Percentiles rank a stretch among this genome's conserved stretches.
Conservation (phyloP, 371 early-diverging fungal genomes). For the Syncephalastrum racemosum region DNA sequence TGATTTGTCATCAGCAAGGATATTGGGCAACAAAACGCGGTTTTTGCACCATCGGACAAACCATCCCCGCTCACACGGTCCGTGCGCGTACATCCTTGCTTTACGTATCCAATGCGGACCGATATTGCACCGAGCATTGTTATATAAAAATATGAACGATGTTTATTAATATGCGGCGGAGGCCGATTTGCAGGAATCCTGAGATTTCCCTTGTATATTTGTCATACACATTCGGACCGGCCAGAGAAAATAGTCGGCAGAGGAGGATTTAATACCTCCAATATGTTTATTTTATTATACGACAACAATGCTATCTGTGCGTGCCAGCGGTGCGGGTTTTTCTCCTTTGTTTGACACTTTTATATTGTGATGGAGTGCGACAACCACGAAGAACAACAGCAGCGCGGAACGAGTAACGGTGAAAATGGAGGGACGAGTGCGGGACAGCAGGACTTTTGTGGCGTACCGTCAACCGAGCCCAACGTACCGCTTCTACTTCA, state of each 20-base stretch:
- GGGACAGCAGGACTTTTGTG: conserved; percentile 2
- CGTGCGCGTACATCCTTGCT: not conserved
- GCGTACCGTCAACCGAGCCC: not conserved
- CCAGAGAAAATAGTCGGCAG: conserved; percentile 1
- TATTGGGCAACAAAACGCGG: no score
- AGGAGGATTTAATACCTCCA: not conserved
- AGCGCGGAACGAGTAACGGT: no score
- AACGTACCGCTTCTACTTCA: not conserved
- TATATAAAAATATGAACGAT: not conserved
- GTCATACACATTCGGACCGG: not conserved
- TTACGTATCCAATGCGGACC: not conserved
- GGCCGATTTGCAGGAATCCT: no score
- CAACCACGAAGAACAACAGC: not conserved
- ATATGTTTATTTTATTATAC: not conserved
- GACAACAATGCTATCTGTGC: not conserved
- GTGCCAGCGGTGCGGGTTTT: no score
- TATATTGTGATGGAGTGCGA: conserved; percentile 6
- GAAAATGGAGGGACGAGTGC: not conserved
- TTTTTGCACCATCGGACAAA: no score
- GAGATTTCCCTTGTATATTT: no score
- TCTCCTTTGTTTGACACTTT: not conserved
- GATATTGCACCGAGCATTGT: not conserved
- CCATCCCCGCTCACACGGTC: no score
- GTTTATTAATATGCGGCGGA: not conserved
- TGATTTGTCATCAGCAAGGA: no score